These are phyloP conservation scores for Schwanniomyces sp. DNA, from an alignment of 805 yeast species.

Conservation along the genomic window DNA sequence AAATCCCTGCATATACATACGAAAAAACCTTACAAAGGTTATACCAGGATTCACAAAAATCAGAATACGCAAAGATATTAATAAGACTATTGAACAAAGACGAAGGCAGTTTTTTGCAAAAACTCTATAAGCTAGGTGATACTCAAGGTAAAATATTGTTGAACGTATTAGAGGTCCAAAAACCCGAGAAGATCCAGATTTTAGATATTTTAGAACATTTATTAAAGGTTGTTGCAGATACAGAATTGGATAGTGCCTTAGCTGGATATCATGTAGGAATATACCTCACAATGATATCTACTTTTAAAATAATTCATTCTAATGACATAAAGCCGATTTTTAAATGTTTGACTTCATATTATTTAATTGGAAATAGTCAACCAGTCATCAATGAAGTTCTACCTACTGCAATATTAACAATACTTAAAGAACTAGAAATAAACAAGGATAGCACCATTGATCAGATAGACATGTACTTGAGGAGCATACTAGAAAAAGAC, in stretches of 20 bases:
- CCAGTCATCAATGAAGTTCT: constrained; percentile 10
- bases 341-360: neutral
- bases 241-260: neutral
- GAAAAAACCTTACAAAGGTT: constrained; percentile 1
- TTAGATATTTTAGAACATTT: neutral
- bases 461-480: constrained; percentile 21
- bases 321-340: constrained; percentile 13
- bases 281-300: constrained; percentile 18
- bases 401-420: constrained; percentile 18
- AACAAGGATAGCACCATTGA: constrained; percentile 13
- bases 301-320: constrained; percentile 15
- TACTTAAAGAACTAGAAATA: constrained; percentile 18
- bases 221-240: neutral
- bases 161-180: constrained; percentile 7
- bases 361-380: constrained; percentile 16
- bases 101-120: constrained; percentile 13
- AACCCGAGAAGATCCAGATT: neutral
- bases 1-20: too few species aligned
- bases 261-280: neutral
- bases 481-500: constrained; percentile 10
- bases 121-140: constrained; percentile 13
- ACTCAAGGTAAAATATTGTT: constrained; percentile 12
- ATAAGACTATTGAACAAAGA: constrained; percentile 17
- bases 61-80: constrained; percentile 7
- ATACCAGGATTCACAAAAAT: constrained; percentile 10